Evolutionary conservation across 768 basidiomycete genomes (phyloP).

Genomic region (Cystobasidium tubakii): DNA sequence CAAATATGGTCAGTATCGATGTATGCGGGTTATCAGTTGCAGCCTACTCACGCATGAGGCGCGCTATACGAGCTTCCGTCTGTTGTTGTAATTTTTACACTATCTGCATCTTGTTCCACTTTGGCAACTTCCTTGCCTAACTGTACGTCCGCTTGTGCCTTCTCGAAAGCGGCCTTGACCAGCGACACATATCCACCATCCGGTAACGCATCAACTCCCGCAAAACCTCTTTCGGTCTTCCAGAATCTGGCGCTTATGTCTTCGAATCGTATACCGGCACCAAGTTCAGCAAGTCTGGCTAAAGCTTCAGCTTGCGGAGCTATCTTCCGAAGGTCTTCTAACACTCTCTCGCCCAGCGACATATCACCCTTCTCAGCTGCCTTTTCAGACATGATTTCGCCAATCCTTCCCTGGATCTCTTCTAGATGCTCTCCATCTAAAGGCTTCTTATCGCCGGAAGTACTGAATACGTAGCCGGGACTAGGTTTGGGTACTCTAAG

Average conservation of each 20-base stretch:
- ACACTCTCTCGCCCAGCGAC: not conserved
- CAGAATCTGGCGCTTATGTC: conserved; percentile 14
- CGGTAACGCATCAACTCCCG: conserved; percentile 26
- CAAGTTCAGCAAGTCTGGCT: conserved; percentile 22
- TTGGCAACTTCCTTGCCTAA: not conserved
- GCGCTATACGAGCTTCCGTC: conserved; percentile 4
- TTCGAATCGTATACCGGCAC: conserved; percentile 25
- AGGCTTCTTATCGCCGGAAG: conserved; percentile 5
- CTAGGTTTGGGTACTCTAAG: conserved; percentile 20
- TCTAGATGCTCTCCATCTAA: not conserved
- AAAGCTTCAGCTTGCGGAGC: conserved; percentile 22
- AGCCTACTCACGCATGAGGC: conserved; percentile 20
- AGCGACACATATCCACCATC: conserved; percentile 7
- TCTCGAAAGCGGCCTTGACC: conserved; percentile 11
- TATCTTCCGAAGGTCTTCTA: conserved; percentile 6
- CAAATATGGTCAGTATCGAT: no score
- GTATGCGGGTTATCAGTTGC: no score
- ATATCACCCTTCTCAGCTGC: conserved; percentile 5
- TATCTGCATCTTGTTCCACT: not conserved
- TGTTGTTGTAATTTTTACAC: conserved; percentile 1
- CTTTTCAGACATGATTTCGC: conserved; percentile 9
- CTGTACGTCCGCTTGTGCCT: conserved; percentile 7
- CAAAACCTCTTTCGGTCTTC: conserved; percentile 33
- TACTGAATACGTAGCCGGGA: conserved; percentile 18
- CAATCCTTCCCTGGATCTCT: not conserved